Evolutionary conservation across 768 basidiomycete genomes (phyloP).

Genomic region (Zangia roseola): DNA sequence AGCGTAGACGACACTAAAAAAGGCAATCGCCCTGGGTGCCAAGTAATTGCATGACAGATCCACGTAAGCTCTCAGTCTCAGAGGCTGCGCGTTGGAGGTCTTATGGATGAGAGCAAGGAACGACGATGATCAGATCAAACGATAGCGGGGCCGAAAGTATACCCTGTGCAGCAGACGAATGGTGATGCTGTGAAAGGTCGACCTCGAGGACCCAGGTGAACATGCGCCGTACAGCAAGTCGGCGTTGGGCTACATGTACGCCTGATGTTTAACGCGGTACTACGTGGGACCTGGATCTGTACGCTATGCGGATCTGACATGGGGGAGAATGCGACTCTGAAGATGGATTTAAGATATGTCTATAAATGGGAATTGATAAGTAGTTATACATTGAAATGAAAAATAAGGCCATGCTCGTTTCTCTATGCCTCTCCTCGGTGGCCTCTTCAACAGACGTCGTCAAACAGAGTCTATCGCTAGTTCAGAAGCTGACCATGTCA

Average conservation of each 20-base stretch:
- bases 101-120: too few relatives aligned
- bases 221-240: too few relatives aligned
- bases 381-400: not conserved
- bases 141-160: not conserved
- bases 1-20: not conserved
- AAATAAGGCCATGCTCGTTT: not conserved
- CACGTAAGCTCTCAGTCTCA: too few relatives aligned
- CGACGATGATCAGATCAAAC: slow-evolving; percentile 2
- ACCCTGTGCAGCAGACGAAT: not conserved
- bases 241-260: too few relatives aligned
- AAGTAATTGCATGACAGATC: not conserved
- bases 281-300: too few relatives aligned
- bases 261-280: too few relatives aligned
- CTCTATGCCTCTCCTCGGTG: slow-evolving; percentile 28
- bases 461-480: slow-evolving; percentile 13
- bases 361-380: too few relatives aligned
- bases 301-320: too few relatives aligned
- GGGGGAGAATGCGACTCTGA: too few relatives aligned
- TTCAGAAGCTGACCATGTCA: slow-evolving; percentile 34
- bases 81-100: too few relatives aligned
- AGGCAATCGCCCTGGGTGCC: not conserved
- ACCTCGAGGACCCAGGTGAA: not conserved
- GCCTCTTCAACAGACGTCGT: slow-evolving; percentile 26
- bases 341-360: too few relatives aligned
- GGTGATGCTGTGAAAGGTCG: not conserved